Base-by-base conservation (phyloP, 352 stramenopile genomes). In the Phytophthora cryptogea region DNA sequence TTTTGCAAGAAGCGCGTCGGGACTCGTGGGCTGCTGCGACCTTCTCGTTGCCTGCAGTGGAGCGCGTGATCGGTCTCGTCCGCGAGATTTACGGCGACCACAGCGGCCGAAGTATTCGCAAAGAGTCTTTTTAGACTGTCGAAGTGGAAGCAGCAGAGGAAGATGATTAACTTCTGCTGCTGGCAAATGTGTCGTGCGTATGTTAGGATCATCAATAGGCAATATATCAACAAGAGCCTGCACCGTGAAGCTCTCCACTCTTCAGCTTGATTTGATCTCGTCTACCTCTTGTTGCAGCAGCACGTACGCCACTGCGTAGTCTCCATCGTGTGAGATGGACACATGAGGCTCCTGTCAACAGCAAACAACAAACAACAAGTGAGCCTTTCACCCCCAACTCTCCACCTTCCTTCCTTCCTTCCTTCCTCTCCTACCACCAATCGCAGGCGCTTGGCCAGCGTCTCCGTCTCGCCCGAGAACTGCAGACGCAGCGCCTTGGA, bases 291-390 rank as follows among this genome's bases (percentile, higher is more conserved):
- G 81, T 48, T 89, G 74, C 23, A 95, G 64, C 16, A 95, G 59
- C 39, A 95, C 86, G 46, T 89, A 88, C 5, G 86, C 86, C 31
- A 92, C 54, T 9, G 86, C 85, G 65, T 92, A 92, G 63, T 93
- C 77, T n/a, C 78, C 70, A 52, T 95, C 86, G 41, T 95, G 86
- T 8, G 83, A 92, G 28, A 95, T 68, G 37, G 83, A 92, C 27
- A 93, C 82, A 40, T 83, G 75, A 9, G 80, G 45, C 0, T 81
- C 76, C 78, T 92, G 55, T 20, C 40, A 48, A 7, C 30, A 59
- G 6, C 57, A 23, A 73, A 28, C n/a, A 39, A 42, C 31, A 11
- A 17, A 40, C 3, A 47, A 23, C 43, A 26, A 67, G 20, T 6
- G 30, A 26, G 9, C 8, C 8, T 10, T 17, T 9, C 51, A 28